phyloP scores from a whole-genome alignment of 2,329 filamentous ascomycete genomes.

The Sordariomycetes sp. region DNA sequence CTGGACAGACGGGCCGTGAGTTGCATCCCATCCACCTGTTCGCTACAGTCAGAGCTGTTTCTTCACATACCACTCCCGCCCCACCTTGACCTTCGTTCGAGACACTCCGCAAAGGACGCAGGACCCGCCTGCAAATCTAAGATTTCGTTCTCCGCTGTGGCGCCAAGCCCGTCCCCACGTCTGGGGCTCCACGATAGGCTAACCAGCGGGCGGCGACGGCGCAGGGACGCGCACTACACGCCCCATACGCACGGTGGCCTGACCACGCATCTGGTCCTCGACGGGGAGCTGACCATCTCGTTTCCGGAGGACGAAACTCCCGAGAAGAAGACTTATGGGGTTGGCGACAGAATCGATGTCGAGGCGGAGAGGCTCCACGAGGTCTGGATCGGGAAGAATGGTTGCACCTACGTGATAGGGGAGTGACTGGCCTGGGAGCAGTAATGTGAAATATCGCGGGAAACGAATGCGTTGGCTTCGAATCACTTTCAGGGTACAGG shows the following conservation, averaged over 20 bases:
- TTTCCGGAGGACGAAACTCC: conserved; percentile 49
- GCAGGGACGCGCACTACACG: conserved; percentile 55
- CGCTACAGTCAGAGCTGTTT: background rate
- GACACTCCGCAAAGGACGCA: background rate
- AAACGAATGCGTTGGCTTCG: background rate
- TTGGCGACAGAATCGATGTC: conserved; percentile 55
- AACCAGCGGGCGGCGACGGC: background rate
- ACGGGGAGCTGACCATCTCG: conserved; percentile 53
- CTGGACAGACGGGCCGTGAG: conserved; percentile 61
- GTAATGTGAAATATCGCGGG: background rate
- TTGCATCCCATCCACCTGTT: conserved; percentile 11
- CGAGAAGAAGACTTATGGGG: conserved; percentile 46
- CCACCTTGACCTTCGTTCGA: background rate
- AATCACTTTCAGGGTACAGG: too few relatives aligned
- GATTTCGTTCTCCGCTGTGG: background rate
- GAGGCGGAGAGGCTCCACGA: conserved; percentile 54
- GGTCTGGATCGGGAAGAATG: conserved; percentile 56
- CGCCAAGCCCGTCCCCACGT: background rate
- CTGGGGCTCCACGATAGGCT: background rate
- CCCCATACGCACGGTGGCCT: conserved; percentile 54
- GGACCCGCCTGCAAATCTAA: background rate
- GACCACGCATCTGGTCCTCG: conserved; percentile 60
- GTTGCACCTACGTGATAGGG: conserved; percentile 59
- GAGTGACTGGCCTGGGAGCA: conserved; percentile 21
- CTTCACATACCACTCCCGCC: background rate